phyloP scores from a whole-genome alignment of 768 basidiomycete species.

The Leccinum longicurvipes region DNA sequence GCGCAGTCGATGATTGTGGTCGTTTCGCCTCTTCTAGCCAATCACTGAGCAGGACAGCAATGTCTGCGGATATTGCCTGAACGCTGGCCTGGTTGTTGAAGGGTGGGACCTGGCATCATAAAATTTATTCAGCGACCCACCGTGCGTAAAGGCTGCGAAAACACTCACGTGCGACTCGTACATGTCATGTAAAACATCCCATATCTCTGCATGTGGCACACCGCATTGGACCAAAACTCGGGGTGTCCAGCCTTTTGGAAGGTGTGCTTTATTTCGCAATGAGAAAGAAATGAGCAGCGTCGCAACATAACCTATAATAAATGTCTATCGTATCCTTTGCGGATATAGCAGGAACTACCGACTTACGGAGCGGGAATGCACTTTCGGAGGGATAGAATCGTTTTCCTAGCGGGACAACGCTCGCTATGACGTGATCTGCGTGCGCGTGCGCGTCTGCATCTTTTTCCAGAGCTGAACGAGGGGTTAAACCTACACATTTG shows the following conservation, averaged over 20 bases:
- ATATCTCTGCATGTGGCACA: constrained; percentile 77
- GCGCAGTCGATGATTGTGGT: constrained; percentile 60
- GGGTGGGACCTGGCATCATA: constrained; percentile 59
- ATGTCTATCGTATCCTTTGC: neutral
- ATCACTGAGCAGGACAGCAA: constrained; percentile 74
- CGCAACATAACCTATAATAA: constrained; percentile 63
- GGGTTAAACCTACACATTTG: constrained; percentile 3
- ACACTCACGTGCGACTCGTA: constrained; percentile 78
- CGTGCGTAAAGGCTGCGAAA: neutral
- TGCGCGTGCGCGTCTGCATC: constrained; percentile 51
- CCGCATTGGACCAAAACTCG: constrained; percentile 76
- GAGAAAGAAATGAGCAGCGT: constrained; percentile 74
- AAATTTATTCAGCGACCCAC: constrained; percentile 1
- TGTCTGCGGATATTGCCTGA: constrained; percentile 76
- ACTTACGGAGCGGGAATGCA: constrained; percentile 83
- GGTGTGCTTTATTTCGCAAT: constrained; percentile 51
- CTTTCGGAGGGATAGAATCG: constrained; percentile 89
- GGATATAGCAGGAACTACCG: neutral
- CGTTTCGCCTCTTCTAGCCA: constrained; percentile 79
- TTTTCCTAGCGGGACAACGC: constrained; percentile 70
- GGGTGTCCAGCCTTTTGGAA: constrained; percentile 80
- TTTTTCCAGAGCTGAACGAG: constrained; percentile 47
- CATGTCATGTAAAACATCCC: constrained; percentile 83
- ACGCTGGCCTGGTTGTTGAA: constrained; percentile 81
- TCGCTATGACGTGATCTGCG: constrained; percentile 62